A percentile compares a stretch with the other conserved stretches of the same genome.
These are phyloP conservation scores for Eutrema salsugineum DNA, from an alignment of 441 rosid genomes.

Conservation along the genomic window DNA sequence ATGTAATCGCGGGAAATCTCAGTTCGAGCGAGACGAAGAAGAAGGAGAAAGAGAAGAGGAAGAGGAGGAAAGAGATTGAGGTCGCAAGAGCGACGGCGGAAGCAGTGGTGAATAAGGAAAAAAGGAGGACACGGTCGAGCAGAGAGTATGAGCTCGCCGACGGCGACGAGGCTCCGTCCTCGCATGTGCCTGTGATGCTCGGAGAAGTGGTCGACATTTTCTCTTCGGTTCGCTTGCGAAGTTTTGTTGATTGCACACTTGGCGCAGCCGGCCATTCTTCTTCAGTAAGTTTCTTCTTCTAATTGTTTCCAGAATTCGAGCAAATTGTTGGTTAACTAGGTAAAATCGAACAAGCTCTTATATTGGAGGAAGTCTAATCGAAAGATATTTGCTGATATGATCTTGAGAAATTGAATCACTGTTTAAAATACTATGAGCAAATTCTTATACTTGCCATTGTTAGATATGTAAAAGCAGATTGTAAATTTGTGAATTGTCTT, in stretches of 20 bases:
- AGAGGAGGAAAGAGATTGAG: constrained; percentile 29
- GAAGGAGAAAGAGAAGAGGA: constrained; percentile 29
- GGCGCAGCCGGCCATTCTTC: constrained; percentile 97
- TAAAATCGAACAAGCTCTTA: neutral
- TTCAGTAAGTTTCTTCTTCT: constrained; percentile 45
- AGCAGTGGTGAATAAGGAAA: constrained; percentile 44
- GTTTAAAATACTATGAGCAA: neutral
- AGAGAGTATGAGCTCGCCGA: constrained; percentile 47
- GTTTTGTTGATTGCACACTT: constrained; percentile 88
- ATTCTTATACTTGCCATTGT: neutral
- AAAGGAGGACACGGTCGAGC: constrained; percentile 79
- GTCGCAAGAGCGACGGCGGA: constrained; percentile 12
- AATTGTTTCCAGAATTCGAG: neutral
- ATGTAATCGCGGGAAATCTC: constrained; percentile 24
- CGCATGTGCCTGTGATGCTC: constrained; percentile 83
- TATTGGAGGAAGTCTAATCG: neutral
- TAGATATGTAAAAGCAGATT: neutral
- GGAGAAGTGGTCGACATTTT: constrained; percentile 88
- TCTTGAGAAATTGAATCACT: neutral
- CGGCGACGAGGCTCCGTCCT: constrained; percentile 22
- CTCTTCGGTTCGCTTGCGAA: constrained; percentile 45
- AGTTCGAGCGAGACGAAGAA: constrained; percentile 28
- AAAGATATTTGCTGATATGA: neutral
- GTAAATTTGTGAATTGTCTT: neutral
- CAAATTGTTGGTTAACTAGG: neutral